Evolutionary conservation across 1,139 yeast genomes (phyloP).

Genomic region (Lodderomyces margitis): DNA sequence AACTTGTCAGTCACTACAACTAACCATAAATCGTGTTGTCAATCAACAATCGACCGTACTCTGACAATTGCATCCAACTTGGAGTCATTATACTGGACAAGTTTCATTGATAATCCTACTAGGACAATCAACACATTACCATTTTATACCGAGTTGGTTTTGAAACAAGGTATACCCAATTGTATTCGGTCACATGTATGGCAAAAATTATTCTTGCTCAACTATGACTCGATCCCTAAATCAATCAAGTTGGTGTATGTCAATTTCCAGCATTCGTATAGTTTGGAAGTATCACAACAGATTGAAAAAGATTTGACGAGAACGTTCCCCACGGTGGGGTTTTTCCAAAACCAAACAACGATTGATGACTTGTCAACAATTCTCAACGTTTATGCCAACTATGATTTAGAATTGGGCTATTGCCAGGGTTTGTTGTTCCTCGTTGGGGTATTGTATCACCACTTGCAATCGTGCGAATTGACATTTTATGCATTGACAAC

Average conservation of each 20-base stretch:
- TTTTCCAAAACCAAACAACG: constrained; percentile 50
- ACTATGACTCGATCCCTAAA: constrained; percentile 32
- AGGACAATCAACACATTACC: constrained; percentile 49
- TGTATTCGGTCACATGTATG: constrained; percentile 38
- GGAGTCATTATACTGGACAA: constrained; percentile 46
- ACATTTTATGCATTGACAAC: constrained; percentile 57
- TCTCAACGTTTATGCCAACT: constrained; percentile 64
- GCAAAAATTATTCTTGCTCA: constrained; percentile 35
- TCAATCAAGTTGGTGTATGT: constrained; percentile 33
- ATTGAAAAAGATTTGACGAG: constrained; percentile 62
- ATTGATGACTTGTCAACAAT: constrained; percentile 50
- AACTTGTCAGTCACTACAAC: neutral
- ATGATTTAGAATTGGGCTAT: constrained; percentile 68
- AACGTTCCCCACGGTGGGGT: constrained; percentile 58
- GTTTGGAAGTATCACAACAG: constrained; percentile 45
- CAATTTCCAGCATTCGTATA: constrained; percentile 47
- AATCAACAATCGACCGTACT: constrained; percentile 4
- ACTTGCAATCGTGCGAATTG: constrained; percentile 43
- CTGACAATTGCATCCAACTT: constrained; percentile 19
- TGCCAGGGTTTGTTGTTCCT: constrained; percentile 70
- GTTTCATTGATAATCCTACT: constrained; percentile 44
- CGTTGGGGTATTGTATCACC: constrained; percentile 60
- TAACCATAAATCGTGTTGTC: constrained; percentile 14
- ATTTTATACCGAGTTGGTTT: constrained; percentile 41
- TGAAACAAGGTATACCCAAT: constrained; percentile 42